These are phyloP conservation scores for Tephrocybe sp. DNA, from an alignment of 768 basidiomycete genomes.

Conservation along the genomic window DNA sequence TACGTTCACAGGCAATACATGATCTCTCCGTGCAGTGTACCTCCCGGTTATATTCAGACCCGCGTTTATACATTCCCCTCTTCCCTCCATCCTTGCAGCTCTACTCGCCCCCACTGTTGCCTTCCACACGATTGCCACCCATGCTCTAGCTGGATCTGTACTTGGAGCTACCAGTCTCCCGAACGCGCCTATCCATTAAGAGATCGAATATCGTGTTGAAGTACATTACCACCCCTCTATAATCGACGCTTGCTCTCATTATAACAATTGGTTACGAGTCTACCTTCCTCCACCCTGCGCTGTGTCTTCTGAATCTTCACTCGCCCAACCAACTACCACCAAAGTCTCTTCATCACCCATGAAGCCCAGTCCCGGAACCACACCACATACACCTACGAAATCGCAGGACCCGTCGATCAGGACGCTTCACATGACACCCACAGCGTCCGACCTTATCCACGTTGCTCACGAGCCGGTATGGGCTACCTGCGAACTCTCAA, in stretches of 20 bases:
- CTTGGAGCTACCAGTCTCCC: conserved; percentile 52
- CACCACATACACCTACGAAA: conserved; percentile 8
- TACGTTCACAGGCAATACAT: conserved; percentile 60
- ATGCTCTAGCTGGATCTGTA: conserved; percentile 72
- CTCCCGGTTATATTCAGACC: conserved; percentile 71
- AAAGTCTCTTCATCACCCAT: conserved; percentile 17
- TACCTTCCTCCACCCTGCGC: conserved; percentile 31
- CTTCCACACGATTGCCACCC: conserved; percentile 72
- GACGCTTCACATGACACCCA: conserved; percentile 65
- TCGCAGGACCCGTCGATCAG: conserved; percentile 54
- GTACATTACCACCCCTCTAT: conserved; percentile 53
- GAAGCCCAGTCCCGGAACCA: not conserved
- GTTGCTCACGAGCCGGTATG: conserved; percentile 79
- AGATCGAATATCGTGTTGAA: conserved; percentile 45
- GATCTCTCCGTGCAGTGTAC: conserved; percentile 62
- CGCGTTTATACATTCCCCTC: conserved; percentile 46
- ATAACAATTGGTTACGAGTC: too few relatives aligned
- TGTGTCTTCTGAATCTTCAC: conserved; percentile 38
- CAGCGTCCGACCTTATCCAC: conserved; percentile 51
- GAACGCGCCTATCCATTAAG: conserved; percentile 45
- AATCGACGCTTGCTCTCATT: too few relatives aligned
- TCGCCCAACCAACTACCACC: conserved; percentile 36
- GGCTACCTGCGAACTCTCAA: conserved; percentile 68
- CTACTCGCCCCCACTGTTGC: conserved; percentile 63
- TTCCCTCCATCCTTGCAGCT: conserved; percentile 62